Evolutionary conservation across 331 rosid genomes (phyloP).

Genomic region (Pyrus hybrid): DNA sequence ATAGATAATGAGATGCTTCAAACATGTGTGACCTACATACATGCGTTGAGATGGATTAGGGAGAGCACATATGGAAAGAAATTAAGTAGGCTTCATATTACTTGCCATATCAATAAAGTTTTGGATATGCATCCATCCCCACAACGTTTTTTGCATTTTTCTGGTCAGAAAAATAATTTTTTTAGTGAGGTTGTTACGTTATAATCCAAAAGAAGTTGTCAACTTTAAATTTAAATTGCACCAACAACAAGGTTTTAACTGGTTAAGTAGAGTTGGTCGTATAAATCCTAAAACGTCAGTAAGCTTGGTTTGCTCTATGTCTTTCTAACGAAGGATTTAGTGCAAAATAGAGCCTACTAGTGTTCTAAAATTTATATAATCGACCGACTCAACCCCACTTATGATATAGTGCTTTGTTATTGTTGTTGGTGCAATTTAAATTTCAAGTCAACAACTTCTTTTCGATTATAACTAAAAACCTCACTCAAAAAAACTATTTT

Average conservation of each 20-base stretch:
- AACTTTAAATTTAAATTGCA: not conserved
- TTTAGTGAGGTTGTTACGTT: not conserved
- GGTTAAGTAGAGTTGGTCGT: too few species aligned
- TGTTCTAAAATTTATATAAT: too few species aligned
- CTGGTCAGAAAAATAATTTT: not conserved
- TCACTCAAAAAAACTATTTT: too few species aligned
- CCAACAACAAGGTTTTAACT: not conserved
- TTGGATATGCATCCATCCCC: not conserved
- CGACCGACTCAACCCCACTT: too few species aligned
- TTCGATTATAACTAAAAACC: too few species aligned
- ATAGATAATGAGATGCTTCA: not conserved
- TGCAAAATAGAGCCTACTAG: too few species aligned
- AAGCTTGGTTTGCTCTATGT: rapidly evolving
- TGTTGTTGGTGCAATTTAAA: too few species aligned
- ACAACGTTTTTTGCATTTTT: not conserved
- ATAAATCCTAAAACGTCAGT: rapidly evolving
- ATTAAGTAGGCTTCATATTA: not conserved
- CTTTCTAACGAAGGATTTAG: too few species aligned
- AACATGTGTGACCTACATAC: not conserved
- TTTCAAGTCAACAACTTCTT: too few species aligned
- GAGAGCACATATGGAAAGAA: not conserved
- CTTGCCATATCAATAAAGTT: not conserved
- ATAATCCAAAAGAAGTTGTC: not conserved
- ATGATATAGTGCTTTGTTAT: too few species aligned
- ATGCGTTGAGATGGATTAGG: not conserved